These are phyloP conservation scores for Aschersonia sp. DNA, from an alignment of 2,329 filamentous ascomycete species.

Conservation along the genomic window DNA sequence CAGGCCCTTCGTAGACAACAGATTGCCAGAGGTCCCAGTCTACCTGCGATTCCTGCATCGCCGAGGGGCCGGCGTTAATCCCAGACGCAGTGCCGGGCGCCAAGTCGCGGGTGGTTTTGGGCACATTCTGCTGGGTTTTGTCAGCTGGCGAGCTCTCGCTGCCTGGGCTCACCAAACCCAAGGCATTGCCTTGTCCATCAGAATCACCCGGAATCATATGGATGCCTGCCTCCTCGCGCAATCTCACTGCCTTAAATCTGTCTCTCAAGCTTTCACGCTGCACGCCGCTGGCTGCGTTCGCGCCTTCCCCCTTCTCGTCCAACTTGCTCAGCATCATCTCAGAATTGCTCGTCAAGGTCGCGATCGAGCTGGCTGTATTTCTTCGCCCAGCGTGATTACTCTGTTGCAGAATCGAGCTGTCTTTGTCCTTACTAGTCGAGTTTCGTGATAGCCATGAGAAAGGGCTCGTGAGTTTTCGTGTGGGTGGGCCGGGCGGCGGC, in stretches of 20 bases:
- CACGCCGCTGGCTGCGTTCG: constrained; percentile 27
- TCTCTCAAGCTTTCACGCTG: constrained; percentile 55
- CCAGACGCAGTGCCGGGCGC: constrained; percentile 79
- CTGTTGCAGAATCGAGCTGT: constrained; percentile 39
- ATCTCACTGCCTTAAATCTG: constrained; percentile 61
- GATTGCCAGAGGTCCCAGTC: constrained; percentile 98
- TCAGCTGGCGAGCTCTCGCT: constrained; percentile 14
- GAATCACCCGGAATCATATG: constrained; percentile 36
- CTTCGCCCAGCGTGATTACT: constrained; percentile 31
- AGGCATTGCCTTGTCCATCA: constrained; percentile 23
- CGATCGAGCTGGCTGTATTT: constrained; percentile 68
- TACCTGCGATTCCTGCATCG: constrained; percentile 59
- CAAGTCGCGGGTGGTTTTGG: constrained; percentile 53
- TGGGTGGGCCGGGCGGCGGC: constrained; percentile 17
- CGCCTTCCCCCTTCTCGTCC: constrained; percentile 52
- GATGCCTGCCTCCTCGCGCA: constrained; percentile 57
- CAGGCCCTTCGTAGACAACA: constrained; percentile 85
- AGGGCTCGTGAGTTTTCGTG: constrained; percentile 71
- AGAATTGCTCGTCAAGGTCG: constrained; percentile 65
- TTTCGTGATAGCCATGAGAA: constrained; percentile 72
- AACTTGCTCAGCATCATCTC: constrained; percentile 65
- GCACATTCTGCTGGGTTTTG: constrained; percentile 30
- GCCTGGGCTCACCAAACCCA: constrained; percentile 9
- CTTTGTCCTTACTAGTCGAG: constrained; percentile 41
- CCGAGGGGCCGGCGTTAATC: constrained; percentile 59